Evolutionary conservation across 805 yeast genomes (phyloP), one percentile per base, ranked within the genome.

Genomic region (Babjeviella inositovora): DNA sequence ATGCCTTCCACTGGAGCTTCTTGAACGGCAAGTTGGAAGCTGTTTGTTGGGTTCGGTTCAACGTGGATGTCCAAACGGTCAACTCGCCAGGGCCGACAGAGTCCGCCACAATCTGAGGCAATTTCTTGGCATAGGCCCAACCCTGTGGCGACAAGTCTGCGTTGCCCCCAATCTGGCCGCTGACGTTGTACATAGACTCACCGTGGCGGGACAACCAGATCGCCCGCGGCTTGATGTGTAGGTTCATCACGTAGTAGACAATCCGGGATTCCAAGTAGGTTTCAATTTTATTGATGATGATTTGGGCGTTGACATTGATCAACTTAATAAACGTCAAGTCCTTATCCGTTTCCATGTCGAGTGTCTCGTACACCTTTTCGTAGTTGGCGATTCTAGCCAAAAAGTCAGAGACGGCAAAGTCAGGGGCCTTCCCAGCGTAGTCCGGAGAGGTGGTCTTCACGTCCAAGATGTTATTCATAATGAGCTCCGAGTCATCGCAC

Each of bases 201-300:
- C 98, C 98, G 41, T 90, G 98, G 37, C 98, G 68, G 23, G 93
- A 80, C 23, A 90, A 59, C 87, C 93, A 90, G 30, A 90, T 84
- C 32, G 75, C 66, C 32, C 97, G 65, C 14, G 95, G 94, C 43
- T 81, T 80, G 36, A 84, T 79, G 45, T 85, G 96, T 35, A 90
- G 55, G 41, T 90, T 90, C 95, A 90, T 85, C 19, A 90, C 81
- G 43, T 84, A 90, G 49, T 84, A 90, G 11, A 85, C 96, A 32
- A 90, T 84, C 38, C 96, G 67, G 31, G 90, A 73, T 47, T 90
- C 93, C 38, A 87, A 53, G 44, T 90, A 90, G 13, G 85, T 70
- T 44, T 80, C 82, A 34, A 90, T 84, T 30, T 71, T 62, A 50
- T 90, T 87, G 41, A 87, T 70, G 26, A 90, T 70, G 20, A 90